Evolutionary conservation across 768 basidiomycete species (phyloP).

Genomic region (Leccinum broughii): DNA sequence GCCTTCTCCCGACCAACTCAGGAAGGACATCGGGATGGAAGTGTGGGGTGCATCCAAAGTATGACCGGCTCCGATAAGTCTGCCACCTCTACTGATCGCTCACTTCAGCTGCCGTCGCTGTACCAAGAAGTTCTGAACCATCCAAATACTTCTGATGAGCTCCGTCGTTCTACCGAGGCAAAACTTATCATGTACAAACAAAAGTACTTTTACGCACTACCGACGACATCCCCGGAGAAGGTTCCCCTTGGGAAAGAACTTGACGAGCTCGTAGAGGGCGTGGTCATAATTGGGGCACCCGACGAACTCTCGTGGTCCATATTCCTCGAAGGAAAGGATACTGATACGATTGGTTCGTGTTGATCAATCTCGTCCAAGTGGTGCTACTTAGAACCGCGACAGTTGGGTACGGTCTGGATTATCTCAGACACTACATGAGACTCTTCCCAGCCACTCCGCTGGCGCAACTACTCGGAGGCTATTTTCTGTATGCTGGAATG

Average conservation of each 20-base stretch:
- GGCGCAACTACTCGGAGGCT: slow-evolving; percentile 60
- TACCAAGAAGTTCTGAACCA: slow-evolving; percentile 85
- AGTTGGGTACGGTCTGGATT: slow-evolving; percentile 62
- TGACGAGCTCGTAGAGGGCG: slow-evolving; percentile 70
- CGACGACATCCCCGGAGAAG: slow-evolving; percentile 46
- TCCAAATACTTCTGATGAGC: slow-evolving; percentile 71
- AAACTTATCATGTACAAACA: slow-evolving; percentile 71
- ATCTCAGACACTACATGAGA: slow-evolving; percentile 59
- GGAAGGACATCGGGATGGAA: slow-evolving; percentile 66
- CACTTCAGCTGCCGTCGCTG: slow-evolving; percentile 60
- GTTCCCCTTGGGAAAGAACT: slow-evolving; percentile 55
- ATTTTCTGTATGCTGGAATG: slow-evolving; percentile 62
- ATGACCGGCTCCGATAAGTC: slow-evolving; percentile 7
- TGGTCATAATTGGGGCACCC: slow-evolving; percentile 70
- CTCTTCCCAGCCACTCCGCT: slow-evolving; percentile 65
- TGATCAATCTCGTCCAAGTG: slow-evolving; percentile 2
- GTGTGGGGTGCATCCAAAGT: slow-evolving; percentile 64
- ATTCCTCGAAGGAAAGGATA: slow-evolving; percentile 73
- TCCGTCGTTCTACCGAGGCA: slow-evolving; percentile 75
- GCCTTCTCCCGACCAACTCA: slow-evolving; percentile 55
- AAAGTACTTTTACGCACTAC: slow-evolving; percentile 60
- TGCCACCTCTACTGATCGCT: slow-evolving; percentile 12
- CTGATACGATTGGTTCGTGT: slow-evolving; percentile 59
- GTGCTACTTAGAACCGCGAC: slow-evolving; percentile 7
- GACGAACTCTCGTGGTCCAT: slow-evolving; percentile 84